Percentiles rank a stretch among this genome's conserved stretches.
Evolutionary conservation across 2,329 filamentous ascomycete genomes (phyloP).

Genomic region (Fusarium sp.): DNA sequence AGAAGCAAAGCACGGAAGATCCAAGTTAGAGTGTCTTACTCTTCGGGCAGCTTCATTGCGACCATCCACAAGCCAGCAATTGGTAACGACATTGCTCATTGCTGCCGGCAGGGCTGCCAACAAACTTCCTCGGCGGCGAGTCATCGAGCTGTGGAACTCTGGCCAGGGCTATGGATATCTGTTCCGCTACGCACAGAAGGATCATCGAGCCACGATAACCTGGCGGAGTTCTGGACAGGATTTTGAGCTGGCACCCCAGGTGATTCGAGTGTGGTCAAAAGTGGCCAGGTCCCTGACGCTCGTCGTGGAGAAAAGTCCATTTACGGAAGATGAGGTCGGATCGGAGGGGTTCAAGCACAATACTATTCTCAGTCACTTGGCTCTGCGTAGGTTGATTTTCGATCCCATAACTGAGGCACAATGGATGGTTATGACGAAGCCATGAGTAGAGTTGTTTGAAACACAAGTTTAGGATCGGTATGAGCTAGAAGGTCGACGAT

Average conservation of each 20-base stretch:
- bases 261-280: conserved; percentile 1
- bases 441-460: background rate
- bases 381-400: conserved; percentile 2
- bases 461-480: background rate
- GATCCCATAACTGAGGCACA: conserved; percentile 13
- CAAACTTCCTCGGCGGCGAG: conserved; percentile 1
- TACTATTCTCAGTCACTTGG: conserved; percentile 1
- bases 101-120: conserved; percentile 1
- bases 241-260: background rate
- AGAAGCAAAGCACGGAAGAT: background rate
- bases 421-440: background rate
- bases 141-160: conserved; percentile 18
- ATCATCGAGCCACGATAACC: background rate
- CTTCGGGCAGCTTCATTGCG: background rate
- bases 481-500: background rate
- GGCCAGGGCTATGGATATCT: background rate
- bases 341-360: background rate
- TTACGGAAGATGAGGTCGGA: background rate
- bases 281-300: background rate
- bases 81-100: background rate
- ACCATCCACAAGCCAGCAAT: background rate
- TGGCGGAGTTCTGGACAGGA: conserved; percentile 2
- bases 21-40: conserved; percentile 11
- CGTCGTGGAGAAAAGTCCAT: conserved; percentile 1
- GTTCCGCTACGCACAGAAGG: conserved; percentile 17